Conservation (phyloP, 805 yeast species). For the Scheffersomyces coipomensis region DNA sequence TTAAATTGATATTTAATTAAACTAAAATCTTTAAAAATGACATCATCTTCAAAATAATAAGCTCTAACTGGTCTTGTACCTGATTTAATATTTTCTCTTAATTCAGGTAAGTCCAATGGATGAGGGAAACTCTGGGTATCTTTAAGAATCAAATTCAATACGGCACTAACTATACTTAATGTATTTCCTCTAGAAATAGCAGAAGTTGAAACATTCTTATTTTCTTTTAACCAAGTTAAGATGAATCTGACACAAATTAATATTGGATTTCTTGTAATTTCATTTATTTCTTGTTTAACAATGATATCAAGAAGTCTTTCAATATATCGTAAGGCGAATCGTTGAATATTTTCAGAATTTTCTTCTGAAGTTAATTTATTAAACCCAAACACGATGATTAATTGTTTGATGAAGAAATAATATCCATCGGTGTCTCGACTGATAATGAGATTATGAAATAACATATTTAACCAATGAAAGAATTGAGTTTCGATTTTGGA, state of each 20-base stretch:
- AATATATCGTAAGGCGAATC: conserved; percentile 18
- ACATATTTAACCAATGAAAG: conserved; percentile 13
- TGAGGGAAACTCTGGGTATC: background rate
- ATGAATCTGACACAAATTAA: conserved; percentile 42
- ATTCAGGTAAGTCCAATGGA: background rate
- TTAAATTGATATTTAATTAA: conserved; percentile 53
- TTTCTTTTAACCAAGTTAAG: conserved; percentile 57
- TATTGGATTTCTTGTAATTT: conserved; percentile 5
- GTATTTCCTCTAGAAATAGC: background rate
- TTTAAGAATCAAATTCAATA: background rate
- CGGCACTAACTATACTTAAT: background rate
- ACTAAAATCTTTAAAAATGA: conserved; percentile 56
- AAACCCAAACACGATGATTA: conserved; percentile 22
- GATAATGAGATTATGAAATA: conserved; percentile 9
- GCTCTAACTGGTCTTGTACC: conserved; percentile 43
- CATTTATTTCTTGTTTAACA: conserved; percentile 1
- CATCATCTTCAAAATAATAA: conserved; percentile 64
- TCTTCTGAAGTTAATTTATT: conserved; percentile 9
- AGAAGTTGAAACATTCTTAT: conserved; percentile 19
- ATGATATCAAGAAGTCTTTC: conserved; percentile 15
- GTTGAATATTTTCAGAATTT: conserved; percentile 2
- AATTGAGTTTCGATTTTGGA: conserved; percentile 23
- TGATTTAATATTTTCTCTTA: conserved; percentile 4
- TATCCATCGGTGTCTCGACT: conserved; percentile 8
- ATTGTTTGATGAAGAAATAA: conserved; percentile 19